These are phyloP conservation scores for Naganishia kalamii DNA, from an alignment of 768 basidiomycete genomes.

Conservation along the genomic window DNA sequence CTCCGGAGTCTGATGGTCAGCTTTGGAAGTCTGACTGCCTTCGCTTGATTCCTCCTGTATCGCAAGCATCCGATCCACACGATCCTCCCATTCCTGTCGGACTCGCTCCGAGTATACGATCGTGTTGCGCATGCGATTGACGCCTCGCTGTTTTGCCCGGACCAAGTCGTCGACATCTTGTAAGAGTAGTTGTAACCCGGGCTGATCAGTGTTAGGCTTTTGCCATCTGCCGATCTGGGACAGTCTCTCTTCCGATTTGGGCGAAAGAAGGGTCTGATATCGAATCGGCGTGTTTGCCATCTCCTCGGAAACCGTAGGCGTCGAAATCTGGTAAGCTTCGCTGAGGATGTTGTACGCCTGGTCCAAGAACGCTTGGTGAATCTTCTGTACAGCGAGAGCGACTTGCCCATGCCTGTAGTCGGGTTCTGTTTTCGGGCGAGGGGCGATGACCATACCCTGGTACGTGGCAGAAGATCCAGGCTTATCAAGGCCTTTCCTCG, in stretches of 20 bases:
- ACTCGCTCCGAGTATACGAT: constrained; percentile 96
- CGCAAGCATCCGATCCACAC: constrained; percentile 64
- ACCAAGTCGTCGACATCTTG: constrained; percentile 84
- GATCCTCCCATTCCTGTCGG: constrained; percentile 92
- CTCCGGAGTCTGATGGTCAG: constrained; percentile 27
- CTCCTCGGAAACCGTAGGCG: constrained; percentile 85
- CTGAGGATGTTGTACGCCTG: constrained; percentile 80
- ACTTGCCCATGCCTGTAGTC: constrained; percentile 27
- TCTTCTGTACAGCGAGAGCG: constrained; percentile 29
- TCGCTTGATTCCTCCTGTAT: constrained; percentile 50
- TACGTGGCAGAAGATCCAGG: constrained; percentile 53
- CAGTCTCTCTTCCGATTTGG: constrained; percentile 79
- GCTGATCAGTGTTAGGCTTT: constrained; percentile 75
- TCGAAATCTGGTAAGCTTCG: constrained; percentile 69
- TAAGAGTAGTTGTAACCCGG: constrained; percentile 71
- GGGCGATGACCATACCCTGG: constrained; percentile 37
- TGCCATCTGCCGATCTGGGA: constrained; percentile 77
- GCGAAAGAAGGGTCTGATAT: constrained; percentile 81
- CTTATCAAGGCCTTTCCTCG: constrained; percentile 56
- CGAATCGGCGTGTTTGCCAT: constrained; percentile 78
- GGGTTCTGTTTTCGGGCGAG: constrained; percentile 32
- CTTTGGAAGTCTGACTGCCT: constrained; percentile 26
- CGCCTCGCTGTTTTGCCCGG: constrained; percentile 87
- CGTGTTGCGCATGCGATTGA: constrained; percentile 92
- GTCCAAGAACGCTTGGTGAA: constrained; percentile 63